A percentile compares a stretch with the other conserved stretches of the same genome.
phyloP scores from a whole-genome alignment of 2,329 filamentous ascomycete genomes.

The Rhynchosporium secalis region DNA sequence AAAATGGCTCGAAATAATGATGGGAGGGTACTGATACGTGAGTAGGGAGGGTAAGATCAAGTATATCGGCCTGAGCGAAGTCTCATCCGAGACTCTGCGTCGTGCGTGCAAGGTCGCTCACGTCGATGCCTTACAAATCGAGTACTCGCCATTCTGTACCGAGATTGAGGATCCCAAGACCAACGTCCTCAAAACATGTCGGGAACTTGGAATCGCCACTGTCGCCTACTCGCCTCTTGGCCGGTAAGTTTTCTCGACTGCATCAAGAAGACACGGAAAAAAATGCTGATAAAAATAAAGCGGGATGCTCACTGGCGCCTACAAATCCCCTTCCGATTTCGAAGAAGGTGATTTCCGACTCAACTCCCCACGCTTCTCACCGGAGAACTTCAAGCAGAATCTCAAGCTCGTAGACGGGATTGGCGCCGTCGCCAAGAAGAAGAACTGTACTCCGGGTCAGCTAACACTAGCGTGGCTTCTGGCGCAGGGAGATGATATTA shows the following conservation, averaged over 20 bases:
- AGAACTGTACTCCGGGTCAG: constrained; percentile 56
- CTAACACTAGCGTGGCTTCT: constrained; percentile 64
- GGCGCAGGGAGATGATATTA: constrained; percentile 59
- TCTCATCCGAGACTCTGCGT: constrained; percentile 51
- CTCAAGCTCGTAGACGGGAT: constrained; percentile 54
- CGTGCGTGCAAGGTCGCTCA: constrained; percentile 51
- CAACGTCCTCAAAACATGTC: constrained; percentile 52
- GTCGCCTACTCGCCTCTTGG: constrained; percentile 46
- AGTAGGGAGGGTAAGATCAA: constrained; percentile 54
- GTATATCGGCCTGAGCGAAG: constrained; percentile 55
- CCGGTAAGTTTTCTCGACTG: constrained; percentile 47
- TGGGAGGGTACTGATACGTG: neutral
- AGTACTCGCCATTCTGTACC: constrained; percentile 54
- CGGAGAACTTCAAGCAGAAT: constrained; percentile 55
- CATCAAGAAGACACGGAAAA: neutral
- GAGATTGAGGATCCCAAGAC: constrained; percentile 54
- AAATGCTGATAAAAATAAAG: constrained; percentile 36
- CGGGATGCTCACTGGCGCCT: constrained; percentile 50
- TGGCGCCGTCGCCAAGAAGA: constrained; percentile 50
- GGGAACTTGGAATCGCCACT: constrained; percentile 49
- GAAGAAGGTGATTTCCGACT: constrained; percentile 51
- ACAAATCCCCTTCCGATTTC: constrained; percentile 50
- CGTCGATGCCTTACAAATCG: constrained; percentile 53
- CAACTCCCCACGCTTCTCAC: constrained; percentile 47
- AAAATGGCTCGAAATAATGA: neutral